Evolutionary conservation across 2,329 filamentous ascomycete genomes (phyloP).

Genomic region (Fusarium coicis): DNA sequence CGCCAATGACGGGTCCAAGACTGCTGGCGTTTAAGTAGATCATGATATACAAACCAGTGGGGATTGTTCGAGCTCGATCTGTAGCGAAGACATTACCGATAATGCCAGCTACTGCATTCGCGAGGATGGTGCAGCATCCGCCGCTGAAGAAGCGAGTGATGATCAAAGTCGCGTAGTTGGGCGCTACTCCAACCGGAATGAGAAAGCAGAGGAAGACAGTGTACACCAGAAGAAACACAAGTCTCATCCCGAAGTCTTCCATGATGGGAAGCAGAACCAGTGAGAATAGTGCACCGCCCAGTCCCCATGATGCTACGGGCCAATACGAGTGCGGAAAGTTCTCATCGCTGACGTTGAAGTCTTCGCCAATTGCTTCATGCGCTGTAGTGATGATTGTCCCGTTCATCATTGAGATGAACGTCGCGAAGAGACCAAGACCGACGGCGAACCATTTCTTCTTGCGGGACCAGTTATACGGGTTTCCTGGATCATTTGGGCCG

Average conservation of each 20-base stretch:
- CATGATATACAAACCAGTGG: constrained; percentile 20
- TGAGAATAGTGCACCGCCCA: constrained; percentile 16
- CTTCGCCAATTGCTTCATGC: constrained; percentile 9
- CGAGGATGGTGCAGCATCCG: constrained; percentile 15
- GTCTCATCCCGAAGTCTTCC: constrained; percentile 29
- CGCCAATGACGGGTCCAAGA: constrained; percentile 20
- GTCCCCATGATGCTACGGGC: constrained; percentile 26
- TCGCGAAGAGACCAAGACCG: constrained; percentile 18
- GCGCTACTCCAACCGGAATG: constrained; percentile 7
- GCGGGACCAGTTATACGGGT: constrained; percentile 25
- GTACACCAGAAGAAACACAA: constrained; percentile 17
- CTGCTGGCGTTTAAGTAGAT: constrained; percentile 23
- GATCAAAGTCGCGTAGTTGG: constrained; percentile 24
- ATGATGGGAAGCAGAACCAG: constrained; percentile 19
- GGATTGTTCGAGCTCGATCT: constrained; percentile 14
- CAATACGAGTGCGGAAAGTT: constrained; percentile 27
- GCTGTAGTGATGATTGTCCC: constrained; percentile 31
- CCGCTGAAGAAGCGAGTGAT: constrained; percentile 25
- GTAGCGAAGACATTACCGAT: constrained; percentile 21
- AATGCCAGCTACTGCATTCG: constrained; percentile 2
- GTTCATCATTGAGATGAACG: constrained; percentile 29
- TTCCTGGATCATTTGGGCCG: constrained; percentile 10
- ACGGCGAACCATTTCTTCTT: constrained; percentile 27
- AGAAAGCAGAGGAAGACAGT: constrained; percentile 18
- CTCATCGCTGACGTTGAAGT: constrained; percentile 17